Percentiles rank a stretch among this genome's conserved stretches.
Evolutionary conservation across 2,329 filamentous ascomycete genomes (phyloP).

Genomic region (Ophiostoma ulmi): DNA sequence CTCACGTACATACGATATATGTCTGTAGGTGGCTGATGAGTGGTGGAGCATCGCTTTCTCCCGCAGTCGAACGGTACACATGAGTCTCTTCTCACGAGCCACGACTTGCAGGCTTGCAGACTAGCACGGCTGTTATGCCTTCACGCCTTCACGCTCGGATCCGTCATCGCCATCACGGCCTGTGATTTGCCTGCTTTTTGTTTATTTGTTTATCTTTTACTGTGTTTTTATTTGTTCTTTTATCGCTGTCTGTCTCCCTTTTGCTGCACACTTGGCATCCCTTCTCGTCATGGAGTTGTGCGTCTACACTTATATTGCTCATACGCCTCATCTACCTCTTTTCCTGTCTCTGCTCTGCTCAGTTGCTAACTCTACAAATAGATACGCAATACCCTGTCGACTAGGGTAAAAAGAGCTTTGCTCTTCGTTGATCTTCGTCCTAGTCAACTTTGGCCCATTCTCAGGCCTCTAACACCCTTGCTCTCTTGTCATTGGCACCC

Average conservation of each 20-base stretch:
- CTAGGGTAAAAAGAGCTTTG: background rate
- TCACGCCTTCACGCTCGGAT: background rate
- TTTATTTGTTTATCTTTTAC: constrained; percentile 7
- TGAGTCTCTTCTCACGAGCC: background rate
- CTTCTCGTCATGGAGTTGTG: background rate
- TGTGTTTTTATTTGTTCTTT: background rate
- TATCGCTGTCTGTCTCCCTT: background rate
- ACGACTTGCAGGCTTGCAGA: background rate
- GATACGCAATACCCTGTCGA: background rate
- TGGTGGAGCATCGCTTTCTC: constrained; percentile 10
- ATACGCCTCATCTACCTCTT: background rate
- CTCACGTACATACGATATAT: constrained; percentile 13
- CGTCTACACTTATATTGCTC: constrained; percentile 3
- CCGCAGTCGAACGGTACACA: constrained; percentile 15
- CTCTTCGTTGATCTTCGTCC: background rate
- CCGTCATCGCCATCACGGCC: background rate
- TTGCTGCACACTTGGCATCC: too few relatives aligned
- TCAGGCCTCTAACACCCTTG: background rate
- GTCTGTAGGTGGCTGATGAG: constrained; percentile 10
- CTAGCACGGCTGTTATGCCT: background rate
- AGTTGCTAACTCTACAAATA: background rate
- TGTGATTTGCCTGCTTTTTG: background rate
- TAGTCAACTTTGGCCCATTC: background rate
- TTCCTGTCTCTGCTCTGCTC: background rate
- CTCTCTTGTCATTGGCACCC: background rate